Percentiles rank a stretch among this genome's conserved stretches.
Conservation (phyloP, 1,284 basidiomycete species). For the Coriolopsis trogii region DNA sequence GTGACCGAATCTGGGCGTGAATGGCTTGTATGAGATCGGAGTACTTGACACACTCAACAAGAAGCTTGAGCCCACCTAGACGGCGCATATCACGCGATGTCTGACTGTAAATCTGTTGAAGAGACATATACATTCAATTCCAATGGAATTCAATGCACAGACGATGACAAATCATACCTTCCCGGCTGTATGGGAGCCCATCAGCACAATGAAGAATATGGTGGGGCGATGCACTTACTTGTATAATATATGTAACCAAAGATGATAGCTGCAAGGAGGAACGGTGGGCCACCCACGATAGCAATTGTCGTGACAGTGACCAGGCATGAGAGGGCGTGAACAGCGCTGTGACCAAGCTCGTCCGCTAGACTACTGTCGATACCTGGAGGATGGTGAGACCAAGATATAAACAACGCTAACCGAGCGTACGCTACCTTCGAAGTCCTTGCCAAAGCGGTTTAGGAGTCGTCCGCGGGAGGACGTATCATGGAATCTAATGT, state of each 20-base stretch:
- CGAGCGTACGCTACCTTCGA: slow-evolving; percentile 71
- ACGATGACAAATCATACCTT: slow-evolving; percentile 60
- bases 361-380: slow-evolving; percentile 87
- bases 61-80: background rate
- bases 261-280: slow-evolving; percentile 53
- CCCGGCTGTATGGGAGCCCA: slow-evolving; percentile 38
- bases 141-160: too few relatives aligned
- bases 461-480: slow-evolving; percentile 83
- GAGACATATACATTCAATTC: too few relatives aligned
- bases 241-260: background rate
- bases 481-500: slow-evolving; percentile 93
- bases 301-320: slow-evolving; percentile 76
- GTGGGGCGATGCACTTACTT: background rate
- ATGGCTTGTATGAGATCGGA: background rate
- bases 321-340: slow-evolving; percentile 55
- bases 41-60: background rate
- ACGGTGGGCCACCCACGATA: slow-evolving; percentile 75
- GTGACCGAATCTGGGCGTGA: slow-evolving; percentile 60
- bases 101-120: too few relatives aligned
- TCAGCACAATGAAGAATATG: slow-evolving; percentile 14
- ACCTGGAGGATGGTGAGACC: slow-evolving; percentile 40
- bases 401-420: background rate
- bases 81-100: slow-evolving; percentile 90
- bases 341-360: slow-evolving; percentile 79
- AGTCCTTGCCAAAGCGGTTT: slow-evolving; percentile 92